These are phyloP conservation scores for Brettanomyces bruxellensis DNA, from an alignment of 805 yeast species.

Conservation along the genomic window DNA sequence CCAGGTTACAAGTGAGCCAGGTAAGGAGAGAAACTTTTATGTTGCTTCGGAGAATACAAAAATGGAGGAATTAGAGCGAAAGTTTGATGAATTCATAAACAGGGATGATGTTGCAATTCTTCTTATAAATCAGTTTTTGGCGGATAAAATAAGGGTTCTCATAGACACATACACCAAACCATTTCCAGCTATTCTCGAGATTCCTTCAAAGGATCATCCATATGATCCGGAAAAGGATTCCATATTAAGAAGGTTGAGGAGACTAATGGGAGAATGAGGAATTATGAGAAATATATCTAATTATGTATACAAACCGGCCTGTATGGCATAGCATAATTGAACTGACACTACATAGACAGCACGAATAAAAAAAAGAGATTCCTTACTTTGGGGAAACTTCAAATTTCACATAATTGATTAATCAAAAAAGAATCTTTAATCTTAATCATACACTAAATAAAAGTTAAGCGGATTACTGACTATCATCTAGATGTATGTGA, in stretches of 20 bases:
- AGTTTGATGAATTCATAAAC: slow-evolving; percentile 66
- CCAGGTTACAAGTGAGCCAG: slow-evolving; percentile 57
- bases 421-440: neutral
- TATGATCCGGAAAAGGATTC: slow-evolving; percentile 98
- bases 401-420: neutral
- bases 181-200: slow-evolving; percentile 93
- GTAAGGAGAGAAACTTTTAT: slow-evolving; percentile 68
- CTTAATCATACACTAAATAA: neutral
- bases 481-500: too few relatives aligned
- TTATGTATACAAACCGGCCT: too few relatives aligned
- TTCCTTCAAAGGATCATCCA: slow-evolving; percentile 97
- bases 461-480: too few relatives aligned
- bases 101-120: slow-evolving; percentile 90
- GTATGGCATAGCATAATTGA: too few relatives aligned
- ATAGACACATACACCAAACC: slow-evolving; percentile 84
- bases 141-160: slow-evolving; percentile 75
- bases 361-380: too few relatives aligned
- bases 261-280: slow-evolving; percentile 83
- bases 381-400: too few relatives aligned
- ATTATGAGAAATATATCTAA: neutral
- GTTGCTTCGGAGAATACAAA: slow-evolving; percentile 74
- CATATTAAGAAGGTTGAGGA: slow-evolving; percentile 86
- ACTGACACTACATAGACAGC: too few relatives aligned
- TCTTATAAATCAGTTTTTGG: slow-evolving; percentile 88
- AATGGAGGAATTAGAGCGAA: slow-evolving; percentile 63